Base-by-base conservation (phyloP, 176 grass and related monocot genomes). In the Aegilops longissima region DNA sequence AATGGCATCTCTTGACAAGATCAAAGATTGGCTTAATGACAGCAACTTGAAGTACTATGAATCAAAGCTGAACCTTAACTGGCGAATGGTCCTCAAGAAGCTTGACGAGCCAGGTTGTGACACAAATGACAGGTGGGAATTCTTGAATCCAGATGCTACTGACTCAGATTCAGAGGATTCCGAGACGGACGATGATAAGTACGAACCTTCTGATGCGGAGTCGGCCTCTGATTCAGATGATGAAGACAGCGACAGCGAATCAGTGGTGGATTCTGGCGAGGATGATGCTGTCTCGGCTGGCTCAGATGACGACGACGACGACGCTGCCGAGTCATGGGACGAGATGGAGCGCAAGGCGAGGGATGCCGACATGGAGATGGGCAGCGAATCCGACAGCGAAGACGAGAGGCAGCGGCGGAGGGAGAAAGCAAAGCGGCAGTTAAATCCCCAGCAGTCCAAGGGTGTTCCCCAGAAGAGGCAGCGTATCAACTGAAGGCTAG, bases 1-100 rank as follows among this genome's bases (percentile, higher is more conserved):
- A 21, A 72, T 83, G 49, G 65, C 88, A 21, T 95, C 85, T 35
- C 35, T 92, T 34, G 88, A 92, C 23, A 64, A 39, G 31, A 82
- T 95, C 39, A 95, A 95, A 67, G 93, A 95, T 33, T 95, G 93
- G 88, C 82, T 95, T 16, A 88, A 92, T 24, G 83, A 86, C 21
- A 82, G 83, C 13, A 86, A 87, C 74, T 31, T 95, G 27, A 95
- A 95, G 74, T 95, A 95, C 61, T 95, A 95, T 18, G 93, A 95
- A 64, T 88, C 79, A 27, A 89, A 80, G 47, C 61, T 95, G 82
- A 95, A 95, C 82, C 76, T 95, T 14, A 95, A 86, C 52, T 95
- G 93, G 93, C 87, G 90, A 8, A 75, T 83, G 39, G 90, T 95
- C 51, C 79, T 95, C 7, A 95, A 88, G 83, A 78, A 79, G 7